Evolutionary conservation across 176 grass and related monocot species (phyloP), one percentile per base, ranked within the genome.

Genomic region (Juncus inflexus): DNA sequence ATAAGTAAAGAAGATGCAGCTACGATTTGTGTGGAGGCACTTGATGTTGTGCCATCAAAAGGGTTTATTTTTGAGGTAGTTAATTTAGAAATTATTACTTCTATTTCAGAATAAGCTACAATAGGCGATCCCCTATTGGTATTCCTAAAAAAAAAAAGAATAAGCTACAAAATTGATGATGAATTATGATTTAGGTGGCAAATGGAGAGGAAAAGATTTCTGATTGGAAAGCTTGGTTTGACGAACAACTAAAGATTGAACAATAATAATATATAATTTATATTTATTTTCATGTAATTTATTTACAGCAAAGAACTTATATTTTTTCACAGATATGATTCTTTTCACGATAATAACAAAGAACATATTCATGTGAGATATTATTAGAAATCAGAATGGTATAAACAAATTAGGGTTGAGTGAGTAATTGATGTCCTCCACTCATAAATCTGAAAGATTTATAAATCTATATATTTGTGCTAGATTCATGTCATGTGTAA

Each of bases 1-100:
- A 81, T 97, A 60, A 91, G 87, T 66, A 97, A 79, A 91, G 87
- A 89, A 61, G 87, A 97, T 97, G 87, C 85, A 61, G 82, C 92
- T 45, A 63, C 53, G 40, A 84, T 97, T 50, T 97, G 85, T 72
- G 87, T 89, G 9, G 74, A 91, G 78, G 92, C 92, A 73, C 75
- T 91, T 52, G 85, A 73, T 41, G 64, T 50, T 37, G 63, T 91
- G 16, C 92, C 87, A 6, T 43, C 3, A 28, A 86, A 63, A 11
- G 60, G 80, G 14, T 37, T 89, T 66, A 77, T 89, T 68, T 79
- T 97, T 60, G 82, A 91, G 85, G 92, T 91, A 61, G 35, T 67
- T 14, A 12, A 35, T 14, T 10, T 6, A 14, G 43, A 51, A 76
- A 68, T 13, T 47, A 9, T 47, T 6, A 47, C 43, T 5, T 47